Evolutionary conservation across 495 filamentous ascomycete species (phyloP).

Genomic region (Tuber magnatum): DNA sequence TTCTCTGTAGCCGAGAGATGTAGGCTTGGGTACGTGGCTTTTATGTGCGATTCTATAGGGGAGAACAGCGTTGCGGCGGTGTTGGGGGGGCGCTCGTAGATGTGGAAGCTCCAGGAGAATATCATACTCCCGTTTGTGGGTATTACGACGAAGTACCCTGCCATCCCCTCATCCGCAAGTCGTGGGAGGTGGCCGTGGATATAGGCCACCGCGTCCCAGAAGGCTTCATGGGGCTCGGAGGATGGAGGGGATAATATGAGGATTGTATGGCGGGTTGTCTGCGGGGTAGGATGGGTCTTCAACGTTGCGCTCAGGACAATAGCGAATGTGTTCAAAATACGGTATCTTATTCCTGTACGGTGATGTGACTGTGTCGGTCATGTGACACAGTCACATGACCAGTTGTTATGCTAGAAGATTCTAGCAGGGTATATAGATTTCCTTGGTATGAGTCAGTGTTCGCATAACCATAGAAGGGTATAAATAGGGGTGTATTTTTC

Average conservation of each 20-base stretch:
- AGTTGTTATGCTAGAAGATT: no score
- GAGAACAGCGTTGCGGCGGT: slow-evolving; percentile 39
- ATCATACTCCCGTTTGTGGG: background rate
- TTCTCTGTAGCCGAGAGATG: slow-evolving; percentile 41
- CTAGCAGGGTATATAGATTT: no score
- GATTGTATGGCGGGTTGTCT: slow-evolving; percentile 42
- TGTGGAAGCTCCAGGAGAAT: background rate
- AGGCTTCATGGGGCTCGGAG: slow-evolving; percentile 32
- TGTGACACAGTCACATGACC: no score
- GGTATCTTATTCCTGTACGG: no score
- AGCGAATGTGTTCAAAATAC: no score
- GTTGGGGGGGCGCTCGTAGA: slow-evolving; percentile 17
- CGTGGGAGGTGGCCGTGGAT: slow-evolving; percentile 47
- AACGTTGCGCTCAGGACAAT: slow-evolving; percentile 55
- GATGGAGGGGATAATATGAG: slow-evolving; percentile 45
- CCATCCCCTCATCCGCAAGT: slow-evolving; percentile 46
- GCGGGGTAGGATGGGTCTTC: slow-evolving; percentile 47
- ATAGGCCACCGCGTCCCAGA: slow-evolving; percentile 46
- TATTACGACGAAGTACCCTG: slow-evolving; percentile 48
- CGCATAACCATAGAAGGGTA: no score
- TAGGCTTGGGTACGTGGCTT: slow-evolving; percentile 40
- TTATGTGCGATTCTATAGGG: slow-evolving; percentile 42
- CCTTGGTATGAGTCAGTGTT: no score
- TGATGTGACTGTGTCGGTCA: no score
- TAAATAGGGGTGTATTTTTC: no score